phyloP scores from a whole-genome alignment of 306 rosid species.

The Myrica gale region DNA sequence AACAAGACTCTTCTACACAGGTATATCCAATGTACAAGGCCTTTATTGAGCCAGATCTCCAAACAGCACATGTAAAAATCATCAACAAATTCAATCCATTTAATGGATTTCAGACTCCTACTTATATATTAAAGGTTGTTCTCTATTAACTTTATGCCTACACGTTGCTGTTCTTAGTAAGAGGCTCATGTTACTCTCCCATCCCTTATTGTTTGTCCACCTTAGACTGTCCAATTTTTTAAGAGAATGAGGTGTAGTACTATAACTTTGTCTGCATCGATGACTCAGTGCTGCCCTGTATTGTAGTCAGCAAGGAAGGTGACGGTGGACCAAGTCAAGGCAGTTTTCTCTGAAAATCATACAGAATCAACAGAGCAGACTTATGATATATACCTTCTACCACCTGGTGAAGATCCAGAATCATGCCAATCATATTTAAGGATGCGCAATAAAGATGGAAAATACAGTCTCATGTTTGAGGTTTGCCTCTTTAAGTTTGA shows the following conservation, averaged over 20 bases:
- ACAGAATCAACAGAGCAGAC: constrained; percentile 78
- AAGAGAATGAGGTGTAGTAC: not conserved
- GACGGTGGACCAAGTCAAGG: constrained; percentile 64
- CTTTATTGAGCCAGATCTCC: constrained; percentile 96
- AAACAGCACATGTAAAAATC: constrained; percentile 90
- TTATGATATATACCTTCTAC: constrained; percentile 93
- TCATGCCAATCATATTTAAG: constrained; percentile 96
- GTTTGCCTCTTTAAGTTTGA: constrained; percentile 38
- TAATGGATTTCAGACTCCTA: constrained; percentile 94
- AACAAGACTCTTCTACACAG: constrained; percentile 44
- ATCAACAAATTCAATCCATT: constrained; percentile 93
- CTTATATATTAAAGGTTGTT: constrained; percentile 86
- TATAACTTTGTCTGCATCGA: not conserved
- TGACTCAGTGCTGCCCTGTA: constrained; percentile 28
- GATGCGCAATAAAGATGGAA: constrained; percentile 98
- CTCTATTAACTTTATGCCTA: constrained; percentile 18
- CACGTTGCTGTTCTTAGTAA: constrained; percentile 6
- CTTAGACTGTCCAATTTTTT: not conserved
- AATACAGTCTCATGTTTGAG: constrained; percentile 99
- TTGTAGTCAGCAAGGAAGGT: constrained; percentile 80
- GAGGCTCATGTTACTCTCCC: constrained; percentile 6
- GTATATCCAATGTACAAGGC: constrained; percentile 99
- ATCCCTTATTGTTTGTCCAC: not conserved
- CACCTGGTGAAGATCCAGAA: constrained; percentile 99
- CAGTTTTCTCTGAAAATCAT: constrained; percentile 66